Conservation (phyloP, 202 grass and related monocot genomes). For the Setaria viridis region DNA sequence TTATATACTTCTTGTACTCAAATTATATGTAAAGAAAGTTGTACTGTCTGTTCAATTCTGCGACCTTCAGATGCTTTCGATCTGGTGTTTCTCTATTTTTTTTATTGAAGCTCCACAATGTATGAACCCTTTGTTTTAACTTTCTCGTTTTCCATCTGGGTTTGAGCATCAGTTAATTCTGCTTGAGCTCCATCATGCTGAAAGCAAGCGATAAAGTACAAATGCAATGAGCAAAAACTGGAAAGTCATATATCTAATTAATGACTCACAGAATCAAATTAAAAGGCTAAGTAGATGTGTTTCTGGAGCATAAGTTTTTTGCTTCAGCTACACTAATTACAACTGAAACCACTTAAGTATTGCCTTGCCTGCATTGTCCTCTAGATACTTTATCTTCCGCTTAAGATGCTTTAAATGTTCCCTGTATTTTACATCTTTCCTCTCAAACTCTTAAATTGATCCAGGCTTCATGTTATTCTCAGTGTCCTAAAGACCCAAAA, state of each 20-base stretch:
- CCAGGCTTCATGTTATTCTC: slow-evolving; percentile 84
- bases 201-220: slow-evolving; percentile 35
- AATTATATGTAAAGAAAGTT: no score
- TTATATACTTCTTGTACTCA: not conserved
- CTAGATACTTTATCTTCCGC: slow-evolving; percentile 66
- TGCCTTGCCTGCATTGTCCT: no score
- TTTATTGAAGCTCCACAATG: slow-evolving; percentile 60
- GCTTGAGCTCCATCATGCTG: slow-evolving; percentile 73
- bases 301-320: not conserved
- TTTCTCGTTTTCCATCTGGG: slow-evolving; percentile 74
- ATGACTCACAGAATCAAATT: slow-evolving; percentile 8
- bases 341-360: no score
- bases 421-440: slow-evolving; percentile 77
- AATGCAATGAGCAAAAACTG: slow-evolving; percentile 17
- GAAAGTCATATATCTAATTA: slow-evolving; percentile 11
- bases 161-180: slow-evolving; percentile 70
- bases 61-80: slow-evolving; percentile 70
- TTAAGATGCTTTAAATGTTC: slow-evolving; percentile 94
- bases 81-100: slow-evolving; percentile 64
- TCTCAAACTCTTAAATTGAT: slow-evolving; percentile 91
- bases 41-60: slow-evolving; percentile 71
- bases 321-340: no score
- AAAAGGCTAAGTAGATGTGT: slow-evolving; percentile 10
- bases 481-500: slow-evolving; percentile 60
- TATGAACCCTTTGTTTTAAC: slow-evolving; percentile 60